Percentiles rank a stretch among this genome's conserved stretches.
Evolutionary conservation across 1,139 yeast genomes (phyloP).

Genomic region (Pichia sp.): DNA sequence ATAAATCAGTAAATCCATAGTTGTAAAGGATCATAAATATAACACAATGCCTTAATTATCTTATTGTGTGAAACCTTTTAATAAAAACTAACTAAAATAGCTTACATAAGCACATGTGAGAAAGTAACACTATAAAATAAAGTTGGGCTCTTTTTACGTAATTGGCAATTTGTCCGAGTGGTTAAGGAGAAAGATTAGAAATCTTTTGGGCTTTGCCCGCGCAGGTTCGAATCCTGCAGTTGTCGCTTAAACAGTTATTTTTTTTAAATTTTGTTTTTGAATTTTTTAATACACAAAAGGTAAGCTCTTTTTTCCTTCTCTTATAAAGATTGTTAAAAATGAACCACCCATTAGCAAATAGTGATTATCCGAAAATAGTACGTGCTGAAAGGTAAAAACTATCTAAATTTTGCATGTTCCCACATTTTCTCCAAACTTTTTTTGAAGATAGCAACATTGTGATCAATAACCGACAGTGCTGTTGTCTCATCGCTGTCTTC

Average conservation of each 20-base stretch:
- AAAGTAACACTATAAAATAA: background rate
- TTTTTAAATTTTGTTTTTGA: background rate
- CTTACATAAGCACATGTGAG: background rate
- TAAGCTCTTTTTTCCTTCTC: too few species aligned
- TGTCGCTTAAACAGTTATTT: slow-evolving; percentile 25
- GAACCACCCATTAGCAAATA: too few species aligned
- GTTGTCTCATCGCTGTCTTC: slow-evolving; percentile 40
- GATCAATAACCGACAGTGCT: slow-evolving; percentile 75
- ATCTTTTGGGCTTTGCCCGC: slow-evolving; percentile 40
- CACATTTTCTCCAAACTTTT: slow-evolving; percentile 77
- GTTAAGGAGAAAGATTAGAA: slow-evolving; percentile 41
- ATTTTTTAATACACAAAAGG: too few species aligned
- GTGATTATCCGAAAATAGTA: too few species aligned
- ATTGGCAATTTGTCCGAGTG: slow-evolving; percentile 35
- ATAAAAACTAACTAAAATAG: background rate
- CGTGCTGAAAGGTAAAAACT: background rate
- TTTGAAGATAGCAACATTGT: slow-evolving; percentile 79
- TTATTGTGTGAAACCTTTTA: too few species aligned
- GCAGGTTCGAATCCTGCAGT: slow-evolving; percentile 40
- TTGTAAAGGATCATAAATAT: too few species aligned
- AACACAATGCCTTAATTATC: too few species aligned
- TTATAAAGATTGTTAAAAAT: too few species aligned
- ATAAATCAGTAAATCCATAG: too few species aligned
- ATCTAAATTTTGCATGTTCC: slow-evolving; percentile 31
- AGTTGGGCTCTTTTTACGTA: background rate